phyloP scores from a whole-genome alignment of 225 moss, liverwort and hornwort genomes.

The Climacium dendroides region DNA sequence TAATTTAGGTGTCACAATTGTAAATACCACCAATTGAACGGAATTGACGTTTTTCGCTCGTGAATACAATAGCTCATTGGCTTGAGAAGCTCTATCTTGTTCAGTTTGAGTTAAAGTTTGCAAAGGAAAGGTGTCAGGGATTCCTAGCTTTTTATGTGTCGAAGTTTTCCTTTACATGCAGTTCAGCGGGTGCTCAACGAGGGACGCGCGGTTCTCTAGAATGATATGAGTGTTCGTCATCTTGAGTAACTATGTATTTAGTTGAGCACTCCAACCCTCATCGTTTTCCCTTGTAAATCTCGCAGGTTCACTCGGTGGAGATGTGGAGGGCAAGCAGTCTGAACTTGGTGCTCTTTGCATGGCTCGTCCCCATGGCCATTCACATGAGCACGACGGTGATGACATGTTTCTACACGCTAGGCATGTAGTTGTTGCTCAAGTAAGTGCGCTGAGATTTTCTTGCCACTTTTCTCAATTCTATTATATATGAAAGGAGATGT shows the following conservation, averaged over 20 bases:
- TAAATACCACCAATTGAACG: not conserved
- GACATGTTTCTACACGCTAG: not conserved
- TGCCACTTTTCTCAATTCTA: not conserved
- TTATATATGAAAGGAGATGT: not conserved
- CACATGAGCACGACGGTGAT: not conserved
- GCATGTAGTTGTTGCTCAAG: conserved; percentile 11
- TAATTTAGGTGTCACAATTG: not conserved
- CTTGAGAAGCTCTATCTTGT: not conserved
- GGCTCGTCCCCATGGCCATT: not conserved
- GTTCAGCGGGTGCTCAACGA: not conserved
- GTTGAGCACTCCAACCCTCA: not conserved
- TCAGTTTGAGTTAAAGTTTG: not conserved
- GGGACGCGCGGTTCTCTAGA: not conserved
- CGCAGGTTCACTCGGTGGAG: not conserved
- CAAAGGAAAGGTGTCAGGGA: not conserved
- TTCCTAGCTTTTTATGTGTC: too few species aligned
- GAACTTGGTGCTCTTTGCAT: not conserved
- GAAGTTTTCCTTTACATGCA: not conserved
- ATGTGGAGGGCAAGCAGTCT: not conserved
- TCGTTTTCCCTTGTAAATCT: not conserved
- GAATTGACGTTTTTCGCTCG: not conserved
- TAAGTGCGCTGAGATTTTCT: not conserved
- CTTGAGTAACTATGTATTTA: not conserved
- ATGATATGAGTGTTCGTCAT: not conserved
- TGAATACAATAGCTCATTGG: not conserved